phyloP scores from a whole-genome alignment of 2,329 filamentous ascomycete species.

The Fusarium sp. region DNA sequence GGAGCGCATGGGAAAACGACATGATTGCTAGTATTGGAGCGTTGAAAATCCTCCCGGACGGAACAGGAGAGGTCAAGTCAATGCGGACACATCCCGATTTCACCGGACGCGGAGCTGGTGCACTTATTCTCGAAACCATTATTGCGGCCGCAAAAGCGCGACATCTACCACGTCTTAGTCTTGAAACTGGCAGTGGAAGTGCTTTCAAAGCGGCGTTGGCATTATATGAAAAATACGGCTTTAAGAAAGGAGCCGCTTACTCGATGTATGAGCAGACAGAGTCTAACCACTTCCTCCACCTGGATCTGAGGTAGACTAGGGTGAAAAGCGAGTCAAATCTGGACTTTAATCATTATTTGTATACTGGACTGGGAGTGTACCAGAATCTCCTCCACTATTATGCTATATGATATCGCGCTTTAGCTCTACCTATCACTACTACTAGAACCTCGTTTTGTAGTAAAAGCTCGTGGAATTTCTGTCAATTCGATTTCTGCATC shows the following conservation, averaged over 20 bases:
- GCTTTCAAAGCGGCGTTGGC: too few relatives aligned
- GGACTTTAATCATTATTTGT: too few relatives aligned
- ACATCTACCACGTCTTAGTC: not conserved
- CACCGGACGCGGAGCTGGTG: not conserved
- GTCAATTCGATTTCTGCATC: not conserved
- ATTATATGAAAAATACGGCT: not conserved
- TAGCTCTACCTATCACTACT: rapidly evolving
- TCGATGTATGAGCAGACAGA: not conserved
- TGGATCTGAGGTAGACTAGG: too few relatives aligned
- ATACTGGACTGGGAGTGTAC: too few relatives aligned
- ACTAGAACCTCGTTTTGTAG: not conserved
- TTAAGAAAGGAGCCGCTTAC: not conserved
- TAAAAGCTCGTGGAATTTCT: not conserved
- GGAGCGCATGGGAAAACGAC: not conserved
- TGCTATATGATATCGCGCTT: too few relatives aligned
- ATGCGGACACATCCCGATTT: not conserved
- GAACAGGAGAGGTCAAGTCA: not conserved
- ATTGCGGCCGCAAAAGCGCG: not conserved
- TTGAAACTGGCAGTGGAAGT: not conserved
- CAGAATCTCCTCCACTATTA: too few relatives aligned
- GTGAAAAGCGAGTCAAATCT: too few relatives aligned
- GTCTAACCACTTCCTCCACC: too few relatives aligned
- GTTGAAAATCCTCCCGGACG: not conserved
- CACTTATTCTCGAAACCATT: not conserved
- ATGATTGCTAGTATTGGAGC: not conserved